Evolutionary conservation across 1,284 basidiomycete genomes (phyloP).

Genomic region (Tylopilus orsonianus): DNA sequence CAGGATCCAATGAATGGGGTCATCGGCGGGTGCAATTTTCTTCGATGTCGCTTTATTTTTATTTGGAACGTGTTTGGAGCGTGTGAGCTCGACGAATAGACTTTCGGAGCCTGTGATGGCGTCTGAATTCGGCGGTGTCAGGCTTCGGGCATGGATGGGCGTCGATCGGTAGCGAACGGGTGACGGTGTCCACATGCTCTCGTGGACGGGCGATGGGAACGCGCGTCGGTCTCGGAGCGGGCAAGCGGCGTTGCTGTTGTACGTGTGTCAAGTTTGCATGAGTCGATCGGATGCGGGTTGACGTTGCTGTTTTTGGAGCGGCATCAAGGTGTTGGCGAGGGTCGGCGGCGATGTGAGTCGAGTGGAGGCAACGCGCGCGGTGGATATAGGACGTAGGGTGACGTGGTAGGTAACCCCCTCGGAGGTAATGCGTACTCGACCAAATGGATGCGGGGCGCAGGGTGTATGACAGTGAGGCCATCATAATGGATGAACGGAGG

Average conservation of each 20-base stretch:
- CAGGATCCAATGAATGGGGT: too few relatives aligned
- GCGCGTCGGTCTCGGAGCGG: constrained; percentile 8
- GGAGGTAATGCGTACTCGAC: constrained; percentile 6
- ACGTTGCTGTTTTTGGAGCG: background rate
- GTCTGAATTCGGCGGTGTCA: background rate
- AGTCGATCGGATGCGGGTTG: constrained; percentile 5
- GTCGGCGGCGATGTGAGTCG: constrained; percentile 15
- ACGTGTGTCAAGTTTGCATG: background rate
- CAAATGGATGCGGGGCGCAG: background rate
- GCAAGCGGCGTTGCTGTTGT: background rate
- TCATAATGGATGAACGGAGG: background rate
- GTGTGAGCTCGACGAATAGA: constrained; percentile 13
- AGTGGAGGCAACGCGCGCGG: background rate
- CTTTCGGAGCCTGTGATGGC: constrained; percentile 13
- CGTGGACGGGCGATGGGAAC: constrained; percentile 2
- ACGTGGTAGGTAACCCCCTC: background rate
- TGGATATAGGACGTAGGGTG: background rate
- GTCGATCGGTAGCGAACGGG: constrained; percentile 23
- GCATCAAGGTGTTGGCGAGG: constrained; percentile 4
- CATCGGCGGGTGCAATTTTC: constrained; percentile 2
- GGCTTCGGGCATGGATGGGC: background rate
- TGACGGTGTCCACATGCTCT: constrained; percentile 25
- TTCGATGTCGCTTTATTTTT: too few relatives aligned
- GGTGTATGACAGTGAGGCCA: background rate
- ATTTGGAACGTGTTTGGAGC: constrained; percentile 17